Evolutionary conservation across 805 yeast genomes (phyloP).

Genomic region (Candida saitoana): DNA sequence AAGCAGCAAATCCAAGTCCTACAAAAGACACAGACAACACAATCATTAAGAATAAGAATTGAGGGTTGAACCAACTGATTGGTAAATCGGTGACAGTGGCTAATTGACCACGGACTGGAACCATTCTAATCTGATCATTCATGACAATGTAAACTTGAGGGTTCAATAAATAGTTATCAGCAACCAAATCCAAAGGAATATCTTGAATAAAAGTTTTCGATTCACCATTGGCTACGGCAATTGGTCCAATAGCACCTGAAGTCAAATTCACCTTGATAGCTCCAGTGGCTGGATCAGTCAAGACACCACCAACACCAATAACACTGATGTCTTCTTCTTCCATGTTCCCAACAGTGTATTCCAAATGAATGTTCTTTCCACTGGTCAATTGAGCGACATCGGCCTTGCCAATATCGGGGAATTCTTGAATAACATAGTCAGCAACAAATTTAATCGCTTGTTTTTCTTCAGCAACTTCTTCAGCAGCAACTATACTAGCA

Average conservation of each 20-base stretch:
- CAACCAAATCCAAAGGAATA: constrained; percentile 53
- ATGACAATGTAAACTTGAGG: constrained; percentile 57
- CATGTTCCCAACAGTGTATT: constrained; percentile 49
- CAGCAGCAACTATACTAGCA: constrained; percentile 7
- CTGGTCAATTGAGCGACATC: constrained; percentile 42
- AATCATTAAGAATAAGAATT: constrained; percentile 59
- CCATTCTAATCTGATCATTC: constrained; percentile 47
- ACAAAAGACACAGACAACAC: constrained; percentile 48
- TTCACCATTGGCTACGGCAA: constrained; percentile 48
- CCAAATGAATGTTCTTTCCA: constrained; percentile 51
- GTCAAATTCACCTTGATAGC: constrained; percentile 58
- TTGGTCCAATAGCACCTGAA: constrained; percentile 59
- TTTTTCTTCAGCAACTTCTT: constrained; percentile 5
- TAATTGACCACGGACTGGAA: constrained; percentile 56
- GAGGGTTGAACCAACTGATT: constrained; percentile 69
- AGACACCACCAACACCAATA: constrained; percentile 66
- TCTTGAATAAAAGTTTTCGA: constrained; percentile 51
- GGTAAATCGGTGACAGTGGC: constrained; percentile 59
- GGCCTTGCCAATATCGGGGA: constrained; percentile 32
- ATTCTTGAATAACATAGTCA: constrained; percentile 46
- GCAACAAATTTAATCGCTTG: constrained; percentile 30
- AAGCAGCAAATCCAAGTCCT: constrained; percentile 46
- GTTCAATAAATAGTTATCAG: constrained; percentile 53
- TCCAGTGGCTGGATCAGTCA: constrained; percentile 53
- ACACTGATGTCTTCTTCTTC: constrained; percentile 54